Evolutionary conservation across 768 basidiomycete species (phyloP).

Genomic region (Nidula microcarpa): DNA sequence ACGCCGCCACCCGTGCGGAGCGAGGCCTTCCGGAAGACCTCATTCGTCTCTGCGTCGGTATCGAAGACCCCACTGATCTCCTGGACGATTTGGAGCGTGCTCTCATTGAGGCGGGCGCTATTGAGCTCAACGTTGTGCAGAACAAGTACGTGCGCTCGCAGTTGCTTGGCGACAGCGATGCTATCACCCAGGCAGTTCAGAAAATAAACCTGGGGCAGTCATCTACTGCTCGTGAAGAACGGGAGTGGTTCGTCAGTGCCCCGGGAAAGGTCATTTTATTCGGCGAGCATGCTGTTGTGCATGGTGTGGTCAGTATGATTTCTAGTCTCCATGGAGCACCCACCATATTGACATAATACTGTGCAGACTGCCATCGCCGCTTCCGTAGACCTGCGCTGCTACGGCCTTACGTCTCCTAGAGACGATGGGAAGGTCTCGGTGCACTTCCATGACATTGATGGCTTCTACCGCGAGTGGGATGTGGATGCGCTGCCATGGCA

Average conservation of each 20-base stretch:
- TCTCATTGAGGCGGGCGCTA: constrained; percentile 87
- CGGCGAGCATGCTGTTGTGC: constrained; percentile 98
- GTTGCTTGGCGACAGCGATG: constrained; percentile 26
- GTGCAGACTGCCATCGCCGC: constrained; percentile 89
- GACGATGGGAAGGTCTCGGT: constrained; percentile 71
- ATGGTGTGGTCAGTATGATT: constrained; percentile 77
- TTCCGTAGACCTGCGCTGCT: constrained; percentile 93
- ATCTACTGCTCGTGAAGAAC: constrained; percentile 18
- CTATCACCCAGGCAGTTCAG: constrained; percentile 61
- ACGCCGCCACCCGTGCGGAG: constrained; percentile 90
- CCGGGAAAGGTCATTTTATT: constrained; percentile 98
- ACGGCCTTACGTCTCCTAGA: constrained; percentile 76
- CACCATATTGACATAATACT: constrained; percentile 8
- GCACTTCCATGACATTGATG: constrained; percentile 74
- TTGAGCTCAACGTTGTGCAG: constrained; percentile 53
- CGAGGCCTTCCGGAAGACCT: constrained; percentile 98
- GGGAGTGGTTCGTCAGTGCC: constrained; percentile 87
- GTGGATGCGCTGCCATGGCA: constrained; percentile 78
- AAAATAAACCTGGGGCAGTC: constrained; percentile 47
- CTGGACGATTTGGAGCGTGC: constrained; percentile 94
- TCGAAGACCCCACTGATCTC: constrained; percentile 91
- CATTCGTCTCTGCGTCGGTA: constrained; percentile 96
- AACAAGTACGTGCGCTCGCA: constrained; percentile 42
- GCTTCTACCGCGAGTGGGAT: constrained; percentile 81
- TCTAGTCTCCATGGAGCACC: neutral